Conservation (phyloP, 2,329 filamentous ascomycete species). For the Fusarium coffeatum region DNA sequence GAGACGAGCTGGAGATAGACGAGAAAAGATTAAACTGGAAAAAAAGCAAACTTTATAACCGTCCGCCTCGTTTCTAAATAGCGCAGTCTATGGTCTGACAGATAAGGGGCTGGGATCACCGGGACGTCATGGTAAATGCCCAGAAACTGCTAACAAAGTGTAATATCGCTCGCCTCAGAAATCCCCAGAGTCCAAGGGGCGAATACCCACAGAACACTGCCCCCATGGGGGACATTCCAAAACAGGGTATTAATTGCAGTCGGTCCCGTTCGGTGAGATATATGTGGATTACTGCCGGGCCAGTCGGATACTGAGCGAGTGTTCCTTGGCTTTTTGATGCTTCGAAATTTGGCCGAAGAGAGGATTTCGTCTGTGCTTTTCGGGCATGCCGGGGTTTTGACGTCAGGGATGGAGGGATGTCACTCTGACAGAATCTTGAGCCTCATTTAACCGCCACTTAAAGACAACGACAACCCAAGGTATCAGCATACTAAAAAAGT, state of each 20-base stretch:
- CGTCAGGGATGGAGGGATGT: conserved; percentile 14
- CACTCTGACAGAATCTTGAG: conserved; percentile 9
- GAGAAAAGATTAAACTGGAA: neutral
- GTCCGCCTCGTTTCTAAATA: conserved; percentile 11
- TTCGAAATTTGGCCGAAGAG: conserved; percentile 27
- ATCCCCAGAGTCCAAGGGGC: neutral
- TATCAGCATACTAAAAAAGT: no score
- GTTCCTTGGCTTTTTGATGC: conserved; percentile 13
- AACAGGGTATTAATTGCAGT: conserved; percentile 30
- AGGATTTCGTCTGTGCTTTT: conserved; percentile 17
- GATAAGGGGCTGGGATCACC: conserved; percentile 2
- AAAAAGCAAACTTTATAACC: conserved; percentile 19
- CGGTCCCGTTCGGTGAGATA: no score
- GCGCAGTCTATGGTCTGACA: conserved; percentile 24
- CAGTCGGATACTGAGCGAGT: conserved; percentile 24
- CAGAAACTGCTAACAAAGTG: neutral
- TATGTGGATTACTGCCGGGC: conserved; percentile 10
- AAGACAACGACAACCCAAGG: conserved; percentile 5
- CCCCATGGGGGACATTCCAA: conserved; percentile 2
- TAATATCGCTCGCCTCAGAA: neutral
- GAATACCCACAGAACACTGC: neutral
- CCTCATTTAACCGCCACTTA: conserved; percentile 30
- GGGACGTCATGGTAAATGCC: conserved; percentile 22
- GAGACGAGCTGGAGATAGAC: neutral
- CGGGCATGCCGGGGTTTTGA: conserved; percentile 33